Conservation (phyloP, 2,329 filamentous ascomycete species). For the Fusarium piperis region DNA sequence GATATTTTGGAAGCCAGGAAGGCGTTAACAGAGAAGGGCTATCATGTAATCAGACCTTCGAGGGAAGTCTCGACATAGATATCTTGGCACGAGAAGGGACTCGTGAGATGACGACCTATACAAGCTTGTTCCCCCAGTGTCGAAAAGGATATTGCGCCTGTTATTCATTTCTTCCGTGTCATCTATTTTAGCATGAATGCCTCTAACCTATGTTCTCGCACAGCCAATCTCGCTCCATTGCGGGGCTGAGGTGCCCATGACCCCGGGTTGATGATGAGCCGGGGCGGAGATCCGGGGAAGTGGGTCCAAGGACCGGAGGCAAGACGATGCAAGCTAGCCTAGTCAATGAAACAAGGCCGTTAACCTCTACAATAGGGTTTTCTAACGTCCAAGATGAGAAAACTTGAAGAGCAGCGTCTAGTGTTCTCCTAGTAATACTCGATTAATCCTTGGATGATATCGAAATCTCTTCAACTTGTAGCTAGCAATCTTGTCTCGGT, state of each 20-base stretch:
- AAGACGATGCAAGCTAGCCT: not conserved
- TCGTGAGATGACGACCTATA: not conserved
- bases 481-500: not conserved
- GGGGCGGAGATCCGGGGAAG: not conserved
- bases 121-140: not conserved
- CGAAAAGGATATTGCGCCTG: not conserved
- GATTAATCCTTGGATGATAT: not conserved
- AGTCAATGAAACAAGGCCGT: not conserved
- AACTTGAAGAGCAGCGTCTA: not conserved
- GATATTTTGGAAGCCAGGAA: slow-evolving; percentile 5
- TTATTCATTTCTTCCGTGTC: not conserved
- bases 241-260: slow-evolving; percentile 7
- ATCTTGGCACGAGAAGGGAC: not conserved
- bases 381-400: not conserved
- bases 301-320: not conserved
- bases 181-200: not conserved
- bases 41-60: not conserved
- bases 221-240: not conserved
- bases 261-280: slow-evolving; percentile 7
- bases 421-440: not conserved
- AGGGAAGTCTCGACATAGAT: not conserved
- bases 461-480: not conserved
- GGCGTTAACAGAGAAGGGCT: slow-evolving; percentile 18
- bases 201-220: not conserved
- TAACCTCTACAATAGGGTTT: not conserved